Evolutionary conservation across 148 eudicot genomes (phyloP), one percentile per base, ranked within the genome.

Genomic region (Talinum fruticosum): DNA sequence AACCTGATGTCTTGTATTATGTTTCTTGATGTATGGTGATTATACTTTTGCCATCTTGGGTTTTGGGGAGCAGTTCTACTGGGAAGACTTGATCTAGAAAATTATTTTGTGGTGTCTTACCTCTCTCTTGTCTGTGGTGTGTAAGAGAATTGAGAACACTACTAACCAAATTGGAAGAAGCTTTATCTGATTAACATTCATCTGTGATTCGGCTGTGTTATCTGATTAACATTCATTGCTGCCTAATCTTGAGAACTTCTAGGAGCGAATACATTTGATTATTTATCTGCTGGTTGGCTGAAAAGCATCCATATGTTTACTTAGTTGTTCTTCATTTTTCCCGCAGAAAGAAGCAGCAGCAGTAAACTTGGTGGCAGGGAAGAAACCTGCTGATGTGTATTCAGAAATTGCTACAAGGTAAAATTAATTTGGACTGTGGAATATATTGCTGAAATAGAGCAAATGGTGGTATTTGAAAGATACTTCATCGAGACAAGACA

Each of bases 331-430:
- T 47, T 76, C 72, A 23, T 82, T 44, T 82, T 78, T 78, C 79
- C 35, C 81, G 15, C 89, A 93, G 98, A 82, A 87, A 34, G 97
- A 92, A 86, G 98, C 97, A 64, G 97, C 91, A 70, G 97, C 98
- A 44, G 98, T 93, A 80, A 93, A 93, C 85, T 80, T 93, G 81
- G 90, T 93, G 82, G 93, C 91, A 71, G 86, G 91, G 73, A 85
- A 87, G 70, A 87, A 83, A 83, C 98, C 98, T 79, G 90, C 97
- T 62, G 98, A 93, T 86, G 98, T 93, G 72, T 93, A 93, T 83
- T 91, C 97, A 36, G 97, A 91, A 81, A 91, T 93, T 73, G 98
- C 98, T 70, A 83, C 83, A 54, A 91, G 94, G 98, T 93, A 89
- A 47, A 72, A 35, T 8, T 78, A 69, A 18, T 34, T 37, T 67